Conservation (phyloP, 306 rosid species). For the Trifolium fragiferum region DNA sequence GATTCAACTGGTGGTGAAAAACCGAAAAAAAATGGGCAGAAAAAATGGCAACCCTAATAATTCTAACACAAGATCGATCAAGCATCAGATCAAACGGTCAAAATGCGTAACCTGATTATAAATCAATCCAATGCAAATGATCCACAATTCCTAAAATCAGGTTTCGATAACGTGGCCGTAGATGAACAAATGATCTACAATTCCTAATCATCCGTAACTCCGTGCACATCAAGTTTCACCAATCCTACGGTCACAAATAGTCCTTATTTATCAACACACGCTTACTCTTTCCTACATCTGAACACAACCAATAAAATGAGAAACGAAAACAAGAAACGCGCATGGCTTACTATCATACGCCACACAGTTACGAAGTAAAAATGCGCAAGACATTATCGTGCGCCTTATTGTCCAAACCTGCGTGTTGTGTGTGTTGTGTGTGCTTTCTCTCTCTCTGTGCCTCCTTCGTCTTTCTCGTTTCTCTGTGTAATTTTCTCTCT, state of each 20-base stretch:
- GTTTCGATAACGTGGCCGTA: slow-evolving; percentile 44
- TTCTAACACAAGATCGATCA: slow-evolving; percentile 19
- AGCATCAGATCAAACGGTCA: slow-evolving; percentile 9
- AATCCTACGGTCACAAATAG: slow-evolving; percentile 4
- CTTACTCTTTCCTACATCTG: not conserved
- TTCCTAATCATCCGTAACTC: slow-evolving; percentile 30
- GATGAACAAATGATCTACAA: slow-evolving; percentile 25
- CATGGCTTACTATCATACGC: slow-evolving; percentile 53
- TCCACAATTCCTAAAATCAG: slow-evolving; percentile 1
- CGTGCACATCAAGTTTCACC: slow-evolving; percentile 23
- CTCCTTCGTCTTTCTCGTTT: slow-evolving; percentile 29
- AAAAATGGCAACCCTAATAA: slow-evolving; percentile 9
- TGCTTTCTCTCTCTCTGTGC: slow-evolving; percentile 6
- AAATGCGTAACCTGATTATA: not conserved
- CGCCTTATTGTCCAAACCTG: slow-evolving; percentile 59
- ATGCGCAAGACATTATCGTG: slow-evolving; percentile 53
- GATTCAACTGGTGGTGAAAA: too few relatives aligned
- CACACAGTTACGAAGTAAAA: not conserved
- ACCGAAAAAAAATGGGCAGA: too few relatives aligned
- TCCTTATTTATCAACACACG: not conserved
- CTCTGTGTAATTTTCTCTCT: slow-evolving; percentile 8
- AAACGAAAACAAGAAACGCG: slow-evolving; percentile 34
- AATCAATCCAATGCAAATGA: slow-evolving; percentile 41
- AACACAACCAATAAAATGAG: not conserved
- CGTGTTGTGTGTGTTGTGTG: slow-evolving; percentile 26